Conservation (phyloP, 2,329 filamentous ascomycete genomes). For the Aspergillus candidus region DNA sequence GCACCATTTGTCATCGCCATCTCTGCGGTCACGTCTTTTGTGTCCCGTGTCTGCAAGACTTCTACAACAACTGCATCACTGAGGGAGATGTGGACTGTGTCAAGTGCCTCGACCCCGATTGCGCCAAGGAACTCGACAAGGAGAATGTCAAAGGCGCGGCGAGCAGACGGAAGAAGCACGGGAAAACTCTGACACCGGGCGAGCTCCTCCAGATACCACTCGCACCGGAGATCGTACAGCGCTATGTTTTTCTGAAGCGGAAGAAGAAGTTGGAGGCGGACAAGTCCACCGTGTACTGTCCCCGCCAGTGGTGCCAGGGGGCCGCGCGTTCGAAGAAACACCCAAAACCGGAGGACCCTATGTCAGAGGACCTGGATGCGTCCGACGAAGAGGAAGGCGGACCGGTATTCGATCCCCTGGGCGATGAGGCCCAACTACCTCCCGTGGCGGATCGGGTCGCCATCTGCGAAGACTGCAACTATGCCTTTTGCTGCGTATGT, state of each 20-base stretch:
- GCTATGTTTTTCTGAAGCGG: constrained; percentile 84
- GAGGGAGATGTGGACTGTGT: constrained; percentile 77
- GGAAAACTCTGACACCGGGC: constrained; percentile 68
- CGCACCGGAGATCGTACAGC: constrained; percentile 65
- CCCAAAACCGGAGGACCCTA: constrained; percentile 62
- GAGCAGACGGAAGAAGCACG: constrained; percentile 53
- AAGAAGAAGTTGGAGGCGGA: constrained; percentile 90
- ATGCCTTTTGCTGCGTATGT: constrained; percentile 79
- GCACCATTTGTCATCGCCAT: constrained; percentile 71
- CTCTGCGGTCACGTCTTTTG: constrained; percentile 92
- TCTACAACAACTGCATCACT: constrained; percentile 80
- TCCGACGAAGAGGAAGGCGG: constrained; percentile 51
- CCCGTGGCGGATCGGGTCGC: constrained; percentile 61
- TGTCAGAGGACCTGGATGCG: constrained; percentile 44
- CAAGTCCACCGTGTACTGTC: constrained; percentile 87
- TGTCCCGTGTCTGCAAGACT: constrained; percentile 76
- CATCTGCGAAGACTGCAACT: constrained; percentile 81
- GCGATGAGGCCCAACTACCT: constrained; percentile 37
- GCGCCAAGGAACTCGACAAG: constrained; percentile 56
- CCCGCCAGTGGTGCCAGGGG: constrained; percentile 85
- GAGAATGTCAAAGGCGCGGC: constrained; percentile 9
- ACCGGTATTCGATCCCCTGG: constrained; percentile 40
- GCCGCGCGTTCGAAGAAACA: constrained; percentile 71
- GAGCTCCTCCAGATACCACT: constrained; percentile 76
- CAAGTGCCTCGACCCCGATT: constrained; percentile 72